These are phyloP conservation scores for Eustoma russellianum DNA, from an alignment of 257 asterid genomes.

Conservation along the genomic window DNA sequence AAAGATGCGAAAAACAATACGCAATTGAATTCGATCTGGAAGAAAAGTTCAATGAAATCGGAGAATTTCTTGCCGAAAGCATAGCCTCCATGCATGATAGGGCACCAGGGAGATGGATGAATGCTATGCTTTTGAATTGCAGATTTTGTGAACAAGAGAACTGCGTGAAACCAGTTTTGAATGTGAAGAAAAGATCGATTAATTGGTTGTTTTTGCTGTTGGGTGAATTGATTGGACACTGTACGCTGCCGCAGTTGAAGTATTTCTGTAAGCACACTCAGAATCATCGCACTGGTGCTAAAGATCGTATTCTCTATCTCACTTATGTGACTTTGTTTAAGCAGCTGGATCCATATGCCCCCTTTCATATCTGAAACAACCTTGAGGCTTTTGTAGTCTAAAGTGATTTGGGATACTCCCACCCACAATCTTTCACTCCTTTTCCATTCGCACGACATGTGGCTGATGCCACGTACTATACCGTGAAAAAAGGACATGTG, in stretches of 20 bases:
- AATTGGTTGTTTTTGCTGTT: conserved; percentile 17
- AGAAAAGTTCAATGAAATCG: conserved; percentile 8
- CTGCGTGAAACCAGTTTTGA: conserved; percentile 13
- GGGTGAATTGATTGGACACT: conserved; percentile 13
- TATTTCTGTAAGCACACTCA: conserved; percentile 13
- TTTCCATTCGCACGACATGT: too few relatives aligned
- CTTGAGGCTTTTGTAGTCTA: too few relatives aligned
- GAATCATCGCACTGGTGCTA: conserved; percentile 16
- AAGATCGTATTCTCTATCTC: conserved; percentile 17
- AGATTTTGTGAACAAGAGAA: conserved; percentile 13
- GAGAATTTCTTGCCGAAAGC: not conserved
- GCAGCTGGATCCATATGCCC: conserved; percentile 13
- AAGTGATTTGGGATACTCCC: too few relatives aligned
- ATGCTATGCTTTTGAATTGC: conserved; percentile 11
- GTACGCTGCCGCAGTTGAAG: conserved; percentile 11
- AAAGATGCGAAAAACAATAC: conserved; percentile 7
- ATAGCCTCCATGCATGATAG: conserved; percentile 11
- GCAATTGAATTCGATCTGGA: conserved; percentile 4
- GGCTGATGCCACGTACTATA: too few relatives aligned
- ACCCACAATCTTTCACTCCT: too few relatives aligned
- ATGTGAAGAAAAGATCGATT: not conserved
- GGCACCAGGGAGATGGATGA: conserved; percentile 14
- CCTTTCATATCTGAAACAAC: conserved; percentile 5
- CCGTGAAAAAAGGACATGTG: too few relatives aligned
- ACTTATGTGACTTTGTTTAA: conserved; percentile 14